These are phyloP conservation scores for Musa acuminata DNA, from an alignment of 176 grass and related monocot species.

Conservation along the genomic window DNA sequence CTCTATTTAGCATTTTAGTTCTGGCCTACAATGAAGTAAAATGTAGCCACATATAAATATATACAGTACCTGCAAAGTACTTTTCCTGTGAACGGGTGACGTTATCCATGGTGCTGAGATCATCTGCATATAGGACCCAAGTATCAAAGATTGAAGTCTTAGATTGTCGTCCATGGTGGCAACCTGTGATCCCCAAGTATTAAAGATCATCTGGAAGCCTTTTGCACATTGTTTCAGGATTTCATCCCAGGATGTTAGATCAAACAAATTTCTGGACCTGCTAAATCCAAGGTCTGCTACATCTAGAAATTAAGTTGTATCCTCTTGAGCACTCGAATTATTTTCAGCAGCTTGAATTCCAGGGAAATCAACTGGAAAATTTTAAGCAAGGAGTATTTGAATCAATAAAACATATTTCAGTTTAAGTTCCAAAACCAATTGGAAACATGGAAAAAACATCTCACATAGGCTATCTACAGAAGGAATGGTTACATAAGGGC, in stretches of 20 bases:
- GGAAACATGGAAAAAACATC: constrained; percentile 3
- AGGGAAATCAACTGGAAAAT: constrained; percentile 45
- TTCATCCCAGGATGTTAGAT: constrained; percentile 41
- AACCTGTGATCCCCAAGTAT: constrained; percentile 12
- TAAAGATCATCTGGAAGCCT: constrained; percentile 17
- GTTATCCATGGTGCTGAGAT: no score
- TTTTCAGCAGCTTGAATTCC: constrained; percentile 37
- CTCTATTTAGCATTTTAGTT: no score
- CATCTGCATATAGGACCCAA: no score
- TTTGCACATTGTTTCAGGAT: constrained; percentile 25
- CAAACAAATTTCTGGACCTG: constrained; percentile 25
- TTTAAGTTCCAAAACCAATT: no score
- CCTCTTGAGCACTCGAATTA: constrained; percentile 49
- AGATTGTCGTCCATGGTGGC: constrained; percentile 43
- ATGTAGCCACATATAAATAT: not conserved
- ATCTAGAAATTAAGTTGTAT: constrained; percentile 37
- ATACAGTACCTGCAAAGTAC: no score
- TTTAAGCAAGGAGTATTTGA: not conserved
- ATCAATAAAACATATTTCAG: constrained; percentile 5
- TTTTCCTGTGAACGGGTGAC: no score
- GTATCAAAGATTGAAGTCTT: constrained; percentile 26
- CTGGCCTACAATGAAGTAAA: no score
- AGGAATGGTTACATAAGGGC: constrained; percentile 27
- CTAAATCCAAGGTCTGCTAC: constrained; percentile 31
- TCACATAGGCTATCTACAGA: constrained; percentile 61